phyloP scores from a whole-genome alignment of 192 early-diverging fungal genomes.

The Coemansia sp. region DNA sequence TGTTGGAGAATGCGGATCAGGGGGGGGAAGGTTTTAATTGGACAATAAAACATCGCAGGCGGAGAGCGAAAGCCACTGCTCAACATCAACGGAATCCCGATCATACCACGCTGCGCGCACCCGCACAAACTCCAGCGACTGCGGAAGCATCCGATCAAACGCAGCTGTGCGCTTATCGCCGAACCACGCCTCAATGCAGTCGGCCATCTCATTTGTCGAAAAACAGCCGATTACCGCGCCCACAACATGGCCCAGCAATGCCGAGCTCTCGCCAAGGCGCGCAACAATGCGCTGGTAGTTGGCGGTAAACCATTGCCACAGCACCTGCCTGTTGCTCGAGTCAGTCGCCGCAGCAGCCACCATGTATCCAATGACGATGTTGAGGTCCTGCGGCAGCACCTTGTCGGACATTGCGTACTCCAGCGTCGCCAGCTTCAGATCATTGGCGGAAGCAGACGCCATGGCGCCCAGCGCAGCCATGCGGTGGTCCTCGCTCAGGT shows the following conservation, averaged over 20 bases:
- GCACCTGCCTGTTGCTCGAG: conserved; percentile 18
- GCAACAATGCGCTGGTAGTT: conserved; percentile 59
- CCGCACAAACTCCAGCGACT: conserved; percentile 69
- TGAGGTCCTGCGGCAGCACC: conserved; percentile 53
- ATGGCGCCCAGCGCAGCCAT: conserved; percentile 61
- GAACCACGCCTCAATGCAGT: conserved; percentile 61
- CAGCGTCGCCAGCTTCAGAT: conserved; percentile 35
- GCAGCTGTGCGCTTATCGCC: conserved; percentile 57
- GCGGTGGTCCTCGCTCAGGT: conserved; percentile 59
- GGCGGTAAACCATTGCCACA: conserved; percentile 66
- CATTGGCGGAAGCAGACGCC: conserved; percentile 54
- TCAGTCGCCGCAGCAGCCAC: conserved; percentile 5
- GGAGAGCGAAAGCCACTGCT: conserved; percentile 23
- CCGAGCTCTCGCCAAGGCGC: conserved; percentile 62
- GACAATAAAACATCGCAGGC: not conserved
- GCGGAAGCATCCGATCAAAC: conserved; percentile 63
- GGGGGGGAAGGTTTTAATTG: not conserved
- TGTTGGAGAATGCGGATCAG: not conserved
- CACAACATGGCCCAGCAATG: conserved; percentile 65
- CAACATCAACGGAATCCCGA: conserved; percentile 39
- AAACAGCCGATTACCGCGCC: conserved; percentile 64
- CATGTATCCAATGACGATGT: conserved; percentile 62
- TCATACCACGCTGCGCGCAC: conserved; percentile 53
- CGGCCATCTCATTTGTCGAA: conserved; percentile 56
- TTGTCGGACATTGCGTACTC: conserved; percentile 40